Conservation (phyloP, 106 monocot species). For the Acorus calamus region DNA sequence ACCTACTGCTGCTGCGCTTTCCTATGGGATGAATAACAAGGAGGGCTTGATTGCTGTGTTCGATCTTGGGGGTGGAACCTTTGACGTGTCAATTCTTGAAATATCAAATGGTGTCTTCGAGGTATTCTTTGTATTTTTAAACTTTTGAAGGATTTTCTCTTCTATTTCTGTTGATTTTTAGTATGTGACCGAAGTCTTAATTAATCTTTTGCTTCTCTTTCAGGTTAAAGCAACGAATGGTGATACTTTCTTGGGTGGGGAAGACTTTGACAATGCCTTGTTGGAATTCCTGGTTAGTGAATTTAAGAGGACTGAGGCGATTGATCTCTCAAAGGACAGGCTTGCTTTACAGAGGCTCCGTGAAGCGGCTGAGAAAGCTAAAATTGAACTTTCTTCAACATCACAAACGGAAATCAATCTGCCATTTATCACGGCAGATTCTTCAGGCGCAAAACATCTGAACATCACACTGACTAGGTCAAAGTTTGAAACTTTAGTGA, state of each 20-base stretch:
- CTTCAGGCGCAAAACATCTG: conserved; percentile 74
- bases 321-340: conserved; percentile 77
- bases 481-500: conserved; percentile 70
- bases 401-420: conserved; percentile 78
- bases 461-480: conserved; percentile 76
- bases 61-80: conserved; percentile 70
- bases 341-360: conserved; percentile 69
- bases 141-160: not conserved
- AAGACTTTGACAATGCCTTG: conserved; percentile 81
- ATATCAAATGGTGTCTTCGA: conserved; percentile 92
- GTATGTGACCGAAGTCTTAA: too few relatives aligned
- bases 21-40: conserved; percentile 66
- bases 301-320: conserved; percentile 58
- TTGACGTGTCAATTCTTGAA: conserved; percentile 66
- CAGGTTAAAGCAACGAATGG: conserved; percentile 92
- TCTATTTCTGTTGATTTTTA: not conserved
- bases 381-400: conserved; percentile 81
- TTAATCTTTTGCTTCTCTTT: not conserved
- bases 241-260: conserved; percentile 85
- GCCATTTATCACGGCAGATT: conserved; percentile 79
- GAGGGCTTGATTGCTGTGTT: conserved; percentile 63
- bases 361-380: conserved; percentile 87
- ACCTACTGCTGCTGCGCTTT: conserved; percentile 63
- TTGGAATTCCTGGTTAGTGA: conserved; percentile 68
- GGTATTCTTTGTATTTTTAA: conserved; percentile 20